These are phyloP conservation scores for Phtheirospermum japonicum DNA, from an alignment of 257 asterid genomes.

Conservation along the genomic window DNA sequence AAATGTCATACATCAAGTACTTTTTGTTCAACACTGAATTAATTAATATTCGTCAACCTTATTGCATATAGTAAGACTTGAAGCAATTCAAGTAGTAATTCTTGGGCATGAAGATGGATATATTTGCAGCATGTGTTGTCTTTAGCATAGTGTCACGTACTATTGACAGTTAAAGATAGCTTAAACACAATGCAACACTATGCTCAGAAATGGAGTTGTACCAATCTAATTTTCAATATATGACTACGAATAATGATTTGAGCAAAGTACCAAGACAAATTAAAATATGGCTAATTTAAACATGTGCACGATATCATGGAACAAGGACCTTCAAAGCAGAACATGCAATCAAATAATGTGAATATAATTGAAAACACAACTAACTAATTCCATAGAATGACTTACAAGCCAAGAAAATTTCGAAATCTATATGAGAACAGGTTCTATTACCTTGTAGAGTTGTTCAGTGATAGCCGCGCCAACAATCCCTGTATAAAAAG, in stretches of 20 bases:
- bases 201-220: background rate
- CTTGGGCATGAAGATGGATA: background rate
- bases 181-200: background rate
- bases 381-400: too few relatives aligned
- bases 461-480: conserved; percentile 91
- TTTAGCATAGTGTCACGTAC: background rate
- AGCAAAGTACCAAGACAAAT: background rate
- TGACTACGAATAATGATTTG: background rate
- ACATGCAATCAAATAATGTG: too few relatives aligned
- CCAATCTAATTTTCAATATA: too few relatives aligned
- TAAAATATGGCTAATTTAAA: background rate
- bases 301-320: background rate
- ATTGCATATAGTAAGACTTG: too few relatives aligned
- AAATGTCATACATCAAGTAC: too few relatives aligned
- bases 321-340: too few relatives aligned
- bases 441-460: conserved; percentile 54
- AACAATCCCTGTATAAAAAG: conserved; percentile 82
- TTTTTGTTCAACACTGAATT: too few relatives aligned
- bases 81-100: too few relatives aligned
- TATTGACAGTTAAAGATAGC: background rate
- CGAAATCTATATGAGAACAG: background rate
- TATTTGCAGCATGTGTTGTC: background rate
- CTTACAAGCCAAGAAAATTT: background rate
- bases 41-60: too few relatives aligned
- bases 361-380: too few relatives aligned